Base-by-base conservation (phyloP, 2,329 filamentous ascomycete species). In the Tolypocladium paradoxum region DNA sequence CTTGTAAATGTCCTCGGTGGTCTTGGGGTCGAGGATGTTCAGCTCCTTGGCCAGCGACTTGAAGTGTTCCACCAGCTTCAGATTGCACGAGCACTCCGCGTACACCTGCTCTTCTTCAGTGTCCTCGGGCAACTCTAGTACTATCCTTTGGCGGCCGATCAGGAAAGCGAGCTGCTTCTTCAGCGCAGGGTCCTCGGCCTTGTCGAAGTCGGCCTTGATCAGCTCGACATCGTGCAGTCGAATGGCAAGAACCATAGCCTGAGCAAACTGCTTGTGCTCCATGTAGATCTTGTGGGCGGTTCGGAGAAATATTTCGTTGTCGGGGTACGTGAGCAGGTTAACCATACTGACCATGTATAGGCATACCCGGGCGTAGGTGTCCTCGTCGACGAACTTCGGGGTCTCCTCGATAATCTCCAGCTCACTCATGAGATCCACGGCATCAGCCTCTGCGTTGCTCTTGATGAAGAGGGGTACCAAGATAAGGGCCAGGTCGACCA, bases 301-400 rank as follows among this genome's bases (percentile, higher is more conserved):
- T 59, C 84, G 85, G 55, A 99, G 84, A 73, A 99, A 97, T 63
- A 88, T 85, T 67, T 96, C 89, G 71, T 99, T 96, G 71, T 99
- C 93, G 45, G 93, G 93, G 66, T 95, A 97, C 52, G 93, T 96
- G 68, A 99, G 83, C 22, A 99, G 82, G 66, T 93, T 95, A 61
- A 99, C 93, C 88, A 97, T 97, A 76, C 90, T 95, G 62, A 95
- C 90, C 86, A 99, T 96, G 74, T 99, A 99, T 61, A 99, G 74
- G 68, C 93, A 97, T 53, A 96, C 93, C 65, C 93, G 79, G 51
- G 87, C 78, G 68, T 95, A 99, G 29, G 91, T 97, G 72, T 97
- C 86, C 69, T 95, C 87, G 69, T 99, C 93, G 51, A 99, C 79
- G 63, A 91, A 95, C 60, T 90, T 81, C 53, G 89, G 84, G 47